Percentiles rank a stretch among this genome's conserved stretches.
Evolutionary conservation across 768 basidiomycete genomes (phyloP).

Genomic region (Mycena sanguinolenta): DNA sequence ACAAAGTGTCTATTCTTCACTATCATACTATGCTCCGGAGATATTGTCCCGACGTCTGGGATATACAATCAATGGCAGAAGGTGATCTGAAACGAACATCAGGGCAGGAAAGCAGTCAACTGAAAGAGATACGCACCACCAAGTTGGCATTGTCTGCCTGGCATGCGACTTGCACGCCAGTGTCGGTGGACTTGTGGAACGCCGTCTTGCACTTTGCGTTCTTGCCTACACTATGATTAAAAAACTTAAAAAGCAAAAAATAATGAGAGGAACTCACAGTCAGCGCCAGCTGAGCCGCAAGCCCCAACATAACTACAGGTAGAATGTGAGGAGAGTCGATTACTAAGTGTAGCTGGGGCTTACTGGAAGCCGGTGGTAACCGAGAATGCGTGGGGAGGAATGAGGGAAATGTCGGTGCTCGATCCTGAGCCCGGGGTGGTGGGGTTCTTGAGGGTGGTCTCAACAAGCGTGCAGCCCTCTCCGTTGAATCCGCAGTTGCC

Average conservation of each 20-base stretch:
- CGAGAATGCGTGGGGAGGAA: slow-evolving; percentile 50
- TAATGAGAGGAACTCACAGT: slow-evolving; percentile 40
- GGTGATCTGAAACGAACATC: too few relatives aligned
- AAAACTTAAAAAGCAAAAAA: not conserved
- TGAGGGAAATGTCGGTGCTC: slow-evolving; percentile 50
- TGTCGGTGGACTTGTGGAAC: slow-evolving; percentile 46
- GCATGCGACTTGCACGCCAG: slow-evolving; percentile 49
- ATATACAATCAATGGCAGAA: too few relatives aligned
- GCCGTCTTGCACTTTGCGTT: slow-evolving; percentile 46
- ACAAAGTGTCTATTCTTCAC: too few relatives aligned
- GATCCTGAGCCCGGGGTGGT: slow-evolving; percentile 49
- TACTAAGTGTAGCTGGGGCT: too few relatives aligned
- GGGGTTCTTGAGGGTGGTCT: slow-evolving; percentile 51
- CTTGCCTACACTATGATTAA: slow-evolving; percentile 40
- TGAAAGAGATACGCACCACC: too few relatives aligned
- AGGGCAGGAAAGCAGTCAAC: too few relatives aligned
- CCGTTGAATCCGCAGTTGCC: slow-evolving; percentile 53
- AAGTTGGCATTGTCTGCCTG: slow-evolving; percentile 48
- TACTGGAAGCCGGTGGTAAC: slow-evolving; percentile 50
- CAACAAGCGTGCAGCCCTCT: slow-evolving; percentile 51
- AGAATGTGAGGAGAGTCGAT: too few relatives aligned
- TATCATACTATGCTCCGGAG: too few relatives aligned
- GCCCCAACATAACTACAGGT: slow-evolving; percentile 39
- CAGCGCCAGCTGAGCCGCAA: slow-evolving; percentile 43
- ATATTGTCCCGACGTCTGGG: too few relatives aligned